Percentiles rank a stretch among this genome's conserved stretches.
Evolutionary conservation across 2,329 filamentous ascomycete genomes (phyloP).

Genomic region (Cladosporium sphaerospermum): DNA sequence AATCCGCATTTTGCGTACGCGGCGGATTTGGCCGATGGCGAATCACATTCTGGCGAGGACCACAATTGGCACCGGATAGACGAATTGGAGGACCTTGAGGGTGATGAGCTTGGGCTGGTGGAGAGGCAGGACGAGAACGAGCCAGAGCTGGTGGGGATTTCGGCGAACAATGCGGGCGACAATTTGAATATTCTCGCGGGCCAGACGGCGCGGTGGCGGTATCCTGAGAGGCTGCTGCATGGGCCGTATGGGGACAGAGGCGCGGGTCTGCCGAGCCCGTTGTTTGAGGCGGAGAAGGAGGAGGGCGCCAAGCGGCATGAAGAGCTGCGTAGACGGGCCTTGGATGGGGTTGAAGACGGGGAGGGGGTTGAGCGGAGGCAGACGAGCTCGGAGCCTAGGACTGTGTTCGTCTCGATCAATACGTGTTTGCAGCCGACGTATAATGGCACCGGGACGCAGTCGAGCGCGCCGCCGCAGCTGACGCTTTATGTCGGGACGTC

Average conservation of each 20-base stretch:
- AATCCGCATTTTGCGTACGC: conserved; percentile 58
- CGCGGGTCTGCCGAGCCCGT: conserved; percentile 25
- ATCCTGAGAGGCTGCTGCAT: conserved; percentile 52
- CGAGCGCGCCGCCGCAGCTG: conserved; percentile 56
- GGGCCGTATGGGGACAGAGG: conserved; percentile 32
- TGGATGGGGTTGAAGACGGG: conserved; percentile 5
- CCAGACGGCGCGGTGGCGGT: conserved; percentile 57
- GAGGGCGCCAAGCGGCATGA: conserved; percentile 12
- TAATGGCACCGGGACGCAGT: conserved; percentile 43
- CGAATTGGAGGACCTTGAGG: conserved; percentile 31
- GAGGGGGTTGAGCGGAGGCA: conserved; percentile 17
- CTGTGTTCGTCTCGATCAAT: conserved; percentile 76
- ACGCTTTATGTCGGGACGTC: conserved; percentile 60
- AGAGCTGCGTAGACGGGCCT: conserved; percentile 23
- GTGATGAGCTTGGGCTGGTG: conserved; percentile 20
- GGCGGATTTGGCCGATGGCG: conserved; percentile 41
- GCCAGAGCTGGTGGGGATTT: conserved; percentile 15
- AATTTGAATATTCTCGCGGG: conserved; percentile 58
- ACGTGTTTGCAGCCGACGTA: conserved; percentile 71
- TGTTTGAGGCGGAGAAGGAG: conserved; percentile 11
- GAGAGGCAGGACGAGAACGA: conserved; percentile 35
- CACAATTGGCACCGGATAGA: conserved; percentile 43
- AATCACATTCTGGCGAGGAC: conserved; percentile 37
- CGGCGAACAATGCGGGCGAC: conserved; percentile 58
- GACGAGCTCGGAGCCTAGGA: conserved; percentile 29